Conservation (phyloP, 73 alveolate genomes). For the Tetrahymena malaccensis region DNA sequence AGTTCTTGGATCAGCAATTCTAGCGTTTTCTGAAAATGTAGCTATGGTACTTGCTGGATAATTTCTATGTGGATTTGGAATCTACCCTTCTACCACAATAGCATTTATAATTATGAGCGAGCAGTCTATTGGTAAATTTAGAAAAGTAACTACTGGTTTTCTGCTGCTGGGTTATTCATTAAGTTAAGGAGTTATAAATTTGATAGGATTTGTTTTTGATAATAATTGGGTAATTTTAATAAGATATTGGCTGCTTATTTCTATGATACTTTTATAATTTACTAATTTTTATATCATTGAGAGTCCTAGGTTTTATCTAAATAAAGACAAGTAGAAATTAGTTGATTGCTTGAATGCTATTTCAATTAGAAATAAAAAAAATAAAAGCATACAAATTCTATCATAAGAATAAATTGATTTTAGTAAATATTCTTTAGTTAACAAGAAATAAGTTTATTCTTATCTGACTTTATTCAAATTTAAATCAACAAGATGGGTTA, state of each 20-base stretch:
- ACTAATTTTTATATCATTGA: not conserved
- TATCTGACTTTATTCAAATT: not conserved
- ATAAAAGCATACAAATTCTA: too few species aligned
- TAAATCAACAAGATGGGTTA: not conserved
- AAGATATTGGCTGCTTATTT: not conserved
- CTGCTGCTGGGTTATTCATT: not conserved
- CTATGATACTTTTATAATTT: not conserved
- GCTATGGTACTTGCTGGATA: not conserved
- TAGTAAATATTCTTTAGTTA: too few species aligned
- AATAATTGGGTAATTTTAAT: not conserved
- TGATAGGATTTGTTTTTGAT: not conserved
- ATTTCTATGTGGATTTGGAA: not conserved
- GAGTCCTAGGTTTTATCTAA: not conserved
- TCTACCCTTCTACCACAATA: not conserved
- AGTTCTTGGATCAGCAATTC: not conserved
- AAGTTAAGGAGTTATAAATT: not conserved
- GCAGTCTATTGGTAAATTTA: not conserved
- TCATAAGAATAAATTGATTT: not conserved
- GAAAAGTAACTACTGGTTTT: not conserved
- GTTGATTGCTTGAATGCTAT: not conserved
- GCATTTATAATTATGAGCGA: not conserved
- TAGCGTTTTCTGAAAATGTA: not conserved
- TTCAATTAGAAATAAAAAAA: not conserved
- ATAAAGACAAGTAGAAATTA: not conserved
- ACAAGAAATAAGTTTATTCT: not conserved